Base-by-base conservation (phyloP, 805 yeast genomes). In the Lipomyces starkeyi region DNA sequence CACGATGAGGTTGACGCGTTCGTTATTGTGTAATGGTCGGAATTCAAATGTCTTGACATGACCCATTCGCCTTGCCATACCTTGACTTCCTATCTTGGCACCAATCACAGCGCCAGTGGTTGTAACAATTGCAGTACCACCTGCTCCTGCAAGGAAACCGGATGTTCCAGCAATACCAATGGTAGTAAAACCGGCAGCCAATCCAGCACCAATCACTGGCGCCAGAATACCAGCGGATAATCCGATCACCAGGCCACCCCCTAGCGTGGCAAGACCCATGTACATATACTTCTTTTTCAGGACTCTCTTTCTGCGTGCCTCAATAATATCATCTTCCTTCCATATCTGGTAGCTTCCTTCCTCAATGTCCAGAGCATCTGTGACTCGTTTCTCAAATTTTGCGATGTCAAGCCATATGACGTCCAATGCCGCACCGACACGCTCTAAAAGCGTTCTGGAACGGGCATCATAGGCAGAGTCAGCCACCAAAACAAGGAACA, bases 121-220 rank as follows among this genome's bases (percentile, higher is more conserved):
- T 7, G 99, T 93, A 61, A 95, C 97, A 27, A 93, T 85, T 0
- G 97, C 92, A 7, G 98, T 91, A 60, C 99, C 99, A 43, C 97
- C 99, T 1, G 94, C 91, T 62, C 99, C 98, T 0, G 98, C 98
- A 40, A 95, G 81, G 73, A 95, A 95, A 0, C 96, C 91, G 17
- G 92, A 80, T 0, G 98, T 92, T n/a, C 99, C 98, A 0, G 91
- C 83, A 27, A 96, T 90, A 40, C 99, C 99, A 27, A 94, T 87
- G 0, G 99, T 95, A 1, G 98, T 89, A 54, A 95, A 82, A 17
- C 98, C 99, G 2, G 98, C 98, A 1, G 98, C 99, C 35, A 95
- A 76, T 75, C 99, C 99, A 1, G 98, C 98, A 61, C 98, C 98
- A 75, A 95, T 96, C 2, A 96, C 97, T 0, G 99, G 99, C 0